Percentiles rank a stretch among this genome's conserved stretches.
Evolutionary conservation across 2,329 filamentous ascomycete genomes (phyloP).

Genomic region (Pseudogymnoascus sp.): DNA sequence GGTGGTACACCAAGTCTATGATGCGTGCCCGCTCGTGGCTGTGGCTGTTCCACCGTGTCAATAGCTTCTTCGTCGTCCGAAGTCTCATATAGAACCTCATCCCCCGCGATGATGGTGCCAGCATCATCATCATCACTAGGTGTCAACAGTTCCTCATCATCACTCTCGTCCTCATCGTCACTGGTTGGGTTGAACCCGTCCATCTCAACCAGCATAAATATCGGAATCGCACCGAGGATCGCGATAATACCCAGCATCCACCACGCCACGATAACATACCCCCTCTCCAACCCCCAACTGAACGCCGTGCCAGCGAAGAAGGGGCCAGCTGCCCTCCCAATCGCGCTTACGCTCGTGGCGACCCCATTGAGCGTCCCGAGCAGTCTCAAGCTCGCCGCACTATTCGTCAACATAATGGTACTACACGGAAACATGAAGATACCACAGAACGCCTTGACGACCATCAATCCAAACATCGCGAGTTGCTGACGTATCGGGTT

Average conservation of each 20-base stretch:
- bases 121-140: slow-evolving; percentile 16
- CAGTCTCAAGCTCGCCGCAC: slow-evolving; percentile 64
- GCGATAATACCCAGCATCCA: slow-evolving; percentile 65
- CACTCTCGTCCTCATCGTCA: slow-evolving; percentile 31
- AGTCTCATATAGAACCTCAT: slow-evolving; percentile 13
- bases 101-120: slow-evolving; percentile 17
- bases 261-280: slow-evolving; percentile 74
- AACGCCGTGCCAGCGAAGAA: slow-evolving; percentile 67
- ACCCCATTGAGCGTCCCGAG: slow-evolving; percentile 88
- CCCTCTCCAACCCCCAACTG: slow-evolving; percentile 64
- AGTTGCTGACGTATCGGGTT: slow-evolving; percentile 44
- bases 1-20: slow-evolving; percentile 4
- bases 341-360: slow-evolving; percentile 71
- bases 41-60: slow-evolving; percentile 18
- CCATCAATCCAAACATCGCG: slow-evolving; percentile 60
- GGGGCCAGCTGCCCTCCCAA: slow-evolving; percentile 75
- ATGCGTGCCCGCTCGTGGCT: slow-evolving; percentile 11
- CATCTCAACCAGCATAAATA: slow-evolving; percentile 67
- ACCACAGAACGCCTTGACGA: slow-evolving; percentile 64
- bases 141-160: slow-evolving; percentile 15
- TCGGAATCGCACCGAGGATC: slow-evolving; percentile 59
- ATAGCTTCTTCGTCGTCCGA: slow-evolving; percentile 22
- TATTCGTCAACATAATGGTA: slow-evolving; percentile 87
- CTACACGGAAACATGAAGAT: slow-evolving; percentile 86
- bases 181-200: slow-evolving; percentile 51